These are phyloP conservation scores for Candida nitratophila DNA, from an alignment of 805 yeast species.

Conservation along the genomic window DNA sequence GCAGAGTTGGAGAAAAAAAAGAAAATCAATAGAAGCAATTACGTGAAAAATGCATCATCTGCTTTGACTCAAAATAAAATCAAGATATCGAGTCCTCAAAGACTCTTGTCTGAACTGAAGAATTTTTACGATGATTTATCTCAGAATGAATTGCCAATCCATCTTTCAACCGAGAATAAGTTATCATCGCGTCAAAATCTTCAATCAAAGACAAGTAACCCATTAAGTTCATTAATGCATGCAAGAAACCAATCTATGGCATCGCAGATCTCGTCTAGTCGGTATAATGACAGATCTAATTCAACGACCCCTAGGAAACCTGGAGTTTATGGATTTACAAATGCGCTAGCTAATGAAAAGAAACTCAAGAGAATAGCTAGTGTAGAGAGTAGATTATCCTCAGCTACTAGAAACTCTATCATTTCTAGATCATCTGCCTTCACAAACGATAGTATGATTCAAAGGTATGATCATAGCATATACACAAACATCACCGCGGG, in stretches of 20 bases:
- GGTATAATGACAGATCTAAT: background rate
- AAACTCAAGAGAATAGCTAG: constrained; percentile 15
- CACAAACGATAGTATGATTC: constrained; percentile 4
- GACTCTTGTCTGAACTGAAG: constrained; percentile 33
- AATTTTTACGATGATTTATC: constrained; percentile 36
- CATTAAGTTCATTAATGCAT: background rate
- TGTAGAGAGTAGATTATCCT: constrained; percentile 8
- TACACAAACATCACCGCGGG: background rate
- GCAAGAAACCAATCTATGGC: background rate
- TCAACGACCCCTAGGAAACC: background rate
- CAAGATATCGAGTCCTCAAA: constrained; percentile 11
- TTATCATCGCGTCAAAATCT: background rate
- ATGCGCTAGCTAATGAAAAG: constrained; percentile 18
- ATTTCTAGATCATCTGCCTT: constrained; percentile 1
- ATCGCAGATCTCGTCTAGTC: background rate
- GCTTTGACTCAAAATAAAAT: constrained; percentile 32
- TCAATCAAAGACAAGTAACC: no score
- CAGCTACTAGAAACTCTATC: constrained; percentile 3
- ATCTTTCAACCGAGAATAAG: constrained; percentile 2
- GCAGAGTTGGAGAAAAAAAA: constrained; percentile 29
- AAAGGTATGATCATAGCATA: background rate
- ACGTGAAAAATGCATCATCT: constrained; percentile 41
- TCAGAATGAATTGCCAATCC: constrained; percentile 22
- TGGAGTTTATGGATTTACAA: constrained; percentile 19
- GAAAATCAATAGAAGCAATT: constrained; percentile 35